A percentile compares a stretch with the other conserved stretches of the same genome.
Conservation (phyloP, 2,329 filamentous ascomycete genomes). For the Fusarium nodosum region DNA sequence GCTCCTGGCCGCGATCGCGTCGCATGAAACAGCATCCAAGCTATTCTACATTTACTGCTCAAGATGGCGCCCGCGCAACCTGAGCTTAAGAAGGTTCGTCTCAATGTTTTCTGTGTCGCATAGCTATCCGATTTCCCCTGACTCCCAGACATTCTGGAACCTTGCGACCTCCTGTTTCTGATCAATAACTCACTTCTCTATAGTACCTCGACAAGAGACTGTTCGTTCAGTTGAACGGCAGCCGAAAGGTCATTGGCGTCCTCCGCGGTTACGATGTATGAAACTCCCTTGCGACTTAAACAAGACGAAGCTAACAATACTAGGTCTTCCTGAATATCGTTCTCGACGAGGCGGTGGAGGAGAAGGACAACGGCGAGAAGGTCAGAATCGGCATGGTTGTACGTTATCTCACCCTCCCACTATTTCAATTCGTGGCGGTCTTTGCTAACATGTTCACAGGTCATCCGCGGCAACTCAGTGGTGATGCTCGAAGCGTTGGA, state of each 20-base stretch:
- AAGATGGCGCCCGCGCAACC: constrained; percentile 99
- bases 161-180: constrained; percentile 4
- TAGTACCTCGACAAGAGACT: constrained; percentile 99
- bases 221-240: constrained; percentile 97
- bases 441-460: constrained; percentile 63
- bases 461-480: constrained; percentile 97
- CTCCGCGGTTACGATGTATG: constrained; percentile 94
- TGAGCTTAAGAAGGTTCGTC: constrained; percentile 92
- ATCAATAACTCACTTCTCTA: constrained; percentile 46
- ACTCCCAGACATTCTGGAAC: background rate
- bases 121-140: too few relatives aligned
- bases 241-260: constrained; percentile 94
- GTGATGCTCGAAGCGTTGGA: constrained; percentile 94
- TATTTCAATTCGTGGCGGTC: background rate
- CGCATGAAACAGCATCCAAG: constrained; percentile 48
- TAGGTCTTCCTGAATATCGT: constrained; percentile 99
- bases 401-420: constrained; percentile 56
- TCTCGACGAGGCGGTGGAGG: constrained; percentile 94
- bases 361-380: constrained; percentile 93
- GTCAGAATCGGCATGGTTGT: constrained; percentile 92
- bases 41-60: constrained; percentile 52
- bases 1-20: constrained; percentile 50
- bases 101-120: background rate
- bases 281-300: background rate
- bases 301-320: constrained; percentile 24